A percentile compares a stretch with the other conserved stretches of the same genome.
Evolutionary conservation across 2,329 filamentous ascomycete species (phyloP).

Genomic region (Penicillium nordicum): DNA sequence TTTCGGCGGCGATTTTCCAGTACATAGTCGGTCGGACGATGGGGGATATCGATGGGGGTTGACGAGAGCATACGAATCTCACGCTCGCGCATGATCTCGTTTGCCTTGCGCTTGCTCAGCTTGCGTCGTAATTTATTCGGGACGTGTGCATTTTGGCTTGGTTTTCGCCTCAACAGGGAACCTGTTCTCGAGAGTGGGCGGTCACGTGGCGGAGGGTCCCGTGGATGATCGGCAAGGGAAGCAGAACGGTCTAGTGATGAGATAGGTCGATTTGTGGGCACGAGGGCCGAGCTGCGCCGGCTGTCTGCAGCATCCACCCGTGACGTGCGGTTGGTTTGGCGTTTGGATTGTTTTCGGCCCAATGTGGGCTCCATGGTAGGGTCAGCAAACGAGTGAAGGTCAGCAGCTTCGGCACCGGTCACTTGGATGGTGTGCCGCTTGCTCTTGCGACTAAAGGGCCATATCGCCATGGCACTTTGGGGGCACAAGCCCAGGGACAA

Average conservation of each 20-base stretch:
- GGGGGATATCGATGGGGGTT: conserved; percentile 59
- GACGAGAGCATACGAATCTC: conserved; percentile 84
- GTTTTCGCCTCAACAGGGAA: conserved; percentile 56
- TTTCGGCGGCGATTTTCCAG: conserved; percentile 57
- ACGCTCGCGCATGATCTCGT: conserved; percentile 75
- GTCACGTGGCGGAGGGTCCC: conserved; percentile 21
- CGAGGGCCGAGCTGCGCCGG: conserved; percentile 12
- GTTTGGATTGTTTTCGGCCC: conserved; percentile 34
- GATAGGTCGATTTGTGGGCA: conserved; percentile 14
- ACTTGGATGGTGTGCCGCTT: conserved; percentile 61
- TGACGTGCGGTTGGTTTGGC: conserved; percentile 31
- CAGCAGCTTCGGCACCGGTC: conserved; percentile 50
- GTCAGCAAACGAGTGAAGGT: conserved; percentile 36
- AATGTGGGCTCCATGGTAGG: conserved; percentile 25
- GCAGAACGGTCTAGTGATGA: conserved; percentile 21
- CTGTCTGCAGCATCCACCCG: conserved; percentile 25
- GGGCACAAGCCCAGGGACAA: conserved; percentile 11
- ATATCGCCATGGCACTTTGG: conserved; percentile 64
- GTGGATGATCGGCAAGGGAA: conserved; percentile 22
- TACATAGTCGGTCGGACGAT: conserved; percentile 53
- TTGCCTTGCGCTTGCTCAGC: conserved; percentile 72
- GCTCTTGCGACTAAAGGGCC: conserved; percentile 75
- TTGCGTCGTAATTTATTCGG: conserved; percentile 60
- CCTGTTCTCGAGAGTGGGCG: conserved; percentile 44
- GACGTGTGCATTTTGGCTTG: conserved; percentile 52